Conservation (phyloP, 2,329 filamentous ascomycete genomes). For the Pseudocercospora cruenta region DNA sequence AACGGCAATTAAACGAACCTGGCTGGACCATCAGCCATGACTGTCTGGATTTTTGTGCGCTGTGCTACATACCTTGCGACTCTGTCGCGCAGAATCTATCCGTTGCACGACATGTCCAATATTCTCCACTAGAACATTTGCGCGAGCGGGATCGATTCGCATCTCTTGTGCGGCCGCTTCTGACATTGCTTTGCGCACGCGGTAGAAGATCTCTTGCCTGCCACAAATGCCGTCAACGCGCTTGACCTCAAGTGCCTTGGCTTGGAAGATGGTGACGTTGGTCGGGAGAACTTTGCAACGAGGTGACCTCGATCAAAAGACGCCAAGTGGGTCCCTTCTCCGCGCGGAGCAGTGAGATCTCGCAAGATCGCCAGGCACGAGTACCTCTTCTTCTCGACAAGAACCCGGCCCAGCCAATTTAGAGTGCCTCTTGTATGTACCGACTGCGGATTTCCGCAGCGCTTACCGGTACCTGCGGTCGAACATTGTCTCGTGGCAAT, state of each 20-base stretch:
- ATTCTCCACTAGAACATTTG: slow-evolving; percentile 51
- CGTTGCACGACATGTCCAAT: slow-evolving; percentile 46
- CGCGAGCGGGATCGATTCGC: slow-evolving; percentile 47
- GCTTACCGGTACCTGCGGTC: background rate
- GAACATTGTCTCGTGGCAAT: slow-evolving; percentile 1
- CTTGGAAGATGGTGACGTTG: background rate
- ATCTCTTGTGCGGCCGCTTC: slow-evolving; percentile 29
- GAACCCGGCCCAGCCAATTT: background rate
- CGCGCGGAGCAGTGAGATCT: background rate
- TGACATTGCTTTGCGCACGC: background rate
- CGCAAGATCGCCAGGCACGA: slow-evolving; percentile 7
- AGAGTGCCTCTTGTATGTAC: background rate
- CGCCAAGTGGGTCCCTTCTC: background rate
- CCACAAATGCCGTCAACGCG: slow-evolving; percentile 8
- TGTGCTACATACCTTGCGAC: slow-evolving; percentile 24
- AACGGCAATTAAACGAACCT: slow-evolving; percentile 88
- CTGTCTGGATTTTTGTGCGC: background rate
- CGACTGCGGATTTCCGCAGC: background rate
- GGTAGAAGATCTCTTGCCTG: background rate
- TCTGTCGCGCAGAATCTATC: slow-evolving; percentile 41
- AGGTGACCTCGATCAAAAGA: background rate
- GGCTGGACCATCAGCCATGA: slow-evolving; percentile 12
- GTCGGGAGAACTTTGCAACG: slow-evolving; percentile 26
- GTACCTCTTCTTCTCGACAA: slow-evolving; percentile 2
- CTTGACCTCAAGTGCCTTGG: slow-evolving; percentile 10